A percentile compares a stretch with the other conserved stretches of the same genome.
phyloP scores from a whole-genome alignment of 2,329 filamentous ascomycete genomes.

The Fusarium nurragi region DNA sequence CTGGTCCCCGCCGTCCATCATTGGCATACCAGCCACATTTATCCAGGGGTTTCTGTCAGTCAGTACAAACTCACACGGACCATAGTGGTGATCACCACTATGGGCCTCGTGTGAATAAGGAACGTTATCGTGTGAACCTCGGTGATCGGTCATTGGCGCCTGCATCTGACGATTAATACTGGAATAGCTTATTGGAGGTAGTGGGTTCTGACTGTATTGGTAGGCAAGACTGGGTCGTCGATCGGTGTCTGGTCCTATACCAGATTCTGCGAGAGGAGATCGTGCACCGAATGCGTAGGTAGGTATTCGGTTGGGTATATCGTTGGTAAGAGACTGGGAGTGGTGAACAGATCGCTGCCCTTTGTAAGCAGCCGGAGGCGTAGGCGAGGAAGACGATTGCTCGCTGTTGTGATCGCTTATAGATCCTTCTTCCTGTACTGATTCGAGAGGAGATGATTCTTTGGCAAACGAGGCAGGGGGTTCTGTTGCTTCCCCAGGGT shows the following conservation, averaged over 20 bases:
- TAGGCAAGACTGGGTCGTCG: conserved; percentile 34
- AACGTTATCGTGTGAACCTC: conserved; percentile 25
- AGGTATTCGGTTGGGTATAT: neutral
- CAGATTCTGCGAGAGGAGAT: conserved; percentile 16
- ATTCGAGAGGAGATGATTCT: conserved; percentile 42
- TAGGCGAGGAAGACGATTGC: conserved; percentile 25
- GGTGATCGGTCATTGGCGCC: conserved; percentile 32
- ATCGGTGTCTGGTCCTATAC: conserved; percentile 14
- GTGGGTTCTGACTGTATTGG: conserved; percentile 41
- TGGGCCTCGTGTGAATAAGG: neutral
- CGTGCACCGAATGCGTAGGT: conserved; percentile 14
- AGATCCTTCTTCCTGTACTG: conserved; percentile 39
- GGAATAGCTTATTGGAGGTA: conserved; percentile 22
- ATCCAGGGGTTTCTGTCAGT: conserved; percentile 11
- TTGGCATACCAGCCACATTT: neutral
- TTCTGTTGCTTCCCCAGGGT: conserved; percentile 33
- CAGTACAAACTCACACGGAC: conserved; percentile 12
- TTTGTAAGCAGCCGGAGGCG: conserved; percentile 23
- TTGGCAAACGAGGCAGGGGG: conserved; percentile 33
- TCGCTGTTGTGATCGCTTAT: conserved; percentile 25
- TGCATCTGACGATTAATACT: conserved; percentile 39
- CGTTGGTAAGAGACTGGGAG: conserved; percentile 20
- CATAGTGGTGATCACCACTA: neutral
- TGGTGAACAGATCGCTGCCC: conserved; percentile 13
- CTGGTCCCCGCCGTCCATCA: neutral